Conservation (phyloP, 2,329 filamentous ascomycete genomes). For the Monosporascus sp. region DNA sequence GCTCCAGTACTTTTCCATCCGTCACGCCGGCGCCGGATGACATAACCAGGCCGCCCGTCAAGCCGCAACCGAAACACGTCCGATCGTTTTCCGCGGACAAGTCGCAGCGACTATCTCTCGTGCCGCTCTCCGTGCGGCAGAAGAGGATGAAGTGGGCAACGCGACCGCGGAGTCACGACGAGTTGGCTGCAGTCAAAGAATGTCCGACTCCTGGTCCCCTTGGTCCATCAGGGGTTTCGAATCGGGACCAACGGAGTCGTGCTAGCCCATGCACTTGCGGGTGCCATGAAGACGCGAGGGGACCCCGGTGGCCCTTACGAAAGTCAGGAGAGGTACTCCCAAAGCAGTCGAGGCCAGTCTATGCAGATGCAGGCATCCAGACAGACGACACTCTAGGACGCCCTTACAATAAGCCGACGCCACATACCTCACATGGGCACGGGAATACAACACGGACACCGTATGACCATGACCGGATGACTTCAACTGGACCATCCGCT, state of each 20-base stretch:
- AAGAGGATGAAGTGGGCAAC: constrained; percentile 10
- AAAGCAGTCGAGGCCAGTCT: constrained; percentile 8
- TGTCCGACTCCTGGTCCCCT: constrained; percentile 13
- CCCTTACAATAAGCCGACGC: constrained; percentile 4
- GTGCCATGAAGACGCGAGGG: constrained; percentile 1
- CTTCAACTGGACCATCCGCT: constrained; percentile 10
- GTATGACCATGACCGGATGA: constrained; percentile 9
- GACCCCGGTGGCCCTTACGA: neutral
- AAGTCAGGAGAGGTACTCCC: neutral
- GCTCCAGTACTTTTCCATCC: constrained; percentile 19
- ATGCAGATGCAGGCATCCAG: constrained; percentile 23
- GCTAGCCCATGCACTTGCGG: constrained; percentile 3
- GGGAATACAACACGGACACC: constrained; percentile 1
- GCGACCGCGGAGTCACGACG: constrained; percentile 17
- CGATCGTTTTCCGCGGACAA: constrained; percentile 14
- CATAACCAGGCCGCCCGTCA: constrained; percentile 2
- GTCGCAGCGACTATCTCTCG: constrained; percentile 10
- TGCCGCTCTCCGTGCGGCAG: constrained; percentile 13
- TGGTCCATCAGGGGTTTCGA: neutral
- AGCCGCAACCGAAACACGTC: constrained; percentile 5
- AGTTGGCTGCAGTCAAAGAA: constrained; percentile 17
- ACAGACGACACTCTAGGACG: constrained; percentile 14
- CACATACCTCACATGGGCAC: constrained; percentile 1
- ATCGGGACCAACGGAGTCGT: neutral
- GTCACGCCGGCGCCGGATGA: constrained; percentile 8